phyloP scores from a whole-genome alignment of 768 basidiomycete genomes.

The Lactarius hatsudake region DNA sequence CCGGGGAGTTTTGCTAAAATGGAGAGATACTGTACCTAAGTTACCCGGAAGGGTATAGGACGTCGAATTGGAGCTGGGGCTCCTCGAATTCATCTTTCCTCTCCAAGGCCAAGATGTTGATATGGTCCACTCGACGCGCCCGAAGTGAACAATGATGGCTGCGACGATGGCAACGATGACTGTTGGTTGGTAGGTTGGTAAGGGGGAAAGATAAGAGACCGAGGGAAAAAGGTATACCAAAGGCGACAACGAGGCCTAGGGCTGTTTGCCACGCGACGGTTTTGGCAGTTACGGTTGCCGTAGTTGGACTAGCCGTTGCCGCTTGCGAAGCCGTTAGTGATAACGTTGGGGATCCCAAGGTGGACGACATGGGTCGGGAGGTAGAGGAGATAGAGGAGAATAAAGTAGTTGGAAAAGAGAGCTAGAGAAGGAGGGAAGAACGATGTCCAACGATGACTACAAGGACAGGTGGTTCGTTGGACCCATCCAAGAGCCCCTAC shows the following conservation, averaged over 20 bases:
- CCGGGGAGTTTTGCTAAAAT: too few species aligned
- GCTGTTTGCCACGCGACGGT: conserved; percentile 11
- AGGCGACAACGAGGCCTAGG: conserved; percentile 13
- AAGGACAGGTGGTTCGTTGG: background rate
- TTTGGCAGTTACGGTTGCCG: background rate
- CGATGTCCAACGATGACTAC: background rate
- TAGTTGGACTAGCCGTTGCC: background rate
- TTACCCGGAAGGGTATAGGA: background rate
- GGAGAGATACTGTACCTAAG: too few species aligned
- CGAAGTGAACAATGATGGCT: conserved; percentile 2
- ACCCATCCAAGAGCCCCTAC: background rate
- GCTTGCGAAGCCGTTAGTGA: background rate
- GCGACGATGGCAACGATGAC: conserved; percentile 13
- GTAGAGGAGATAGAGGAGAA: background rate
- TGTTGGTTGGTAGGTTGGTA: conserved; percentile 8
- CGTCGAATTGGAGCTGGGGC: background rate
- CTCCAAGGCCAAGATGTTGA: background rate
- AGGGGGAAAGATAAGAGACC: conserved; percentile 6
- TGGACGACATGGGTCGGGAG: background rate
- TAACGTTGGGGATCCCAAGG: background rate
- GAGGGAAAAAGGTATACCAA: background rate
- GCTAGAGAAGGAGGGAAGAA: background rate
- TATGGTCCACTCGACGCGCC: background rate
- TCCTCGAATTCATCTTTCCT: background rate
- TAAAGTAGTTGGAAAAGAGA: background rate